Base-by-base conservation (phyloP, 2,329 filamentous ascomycete species). In the Colletotrichum chrysophilum region DNA sequence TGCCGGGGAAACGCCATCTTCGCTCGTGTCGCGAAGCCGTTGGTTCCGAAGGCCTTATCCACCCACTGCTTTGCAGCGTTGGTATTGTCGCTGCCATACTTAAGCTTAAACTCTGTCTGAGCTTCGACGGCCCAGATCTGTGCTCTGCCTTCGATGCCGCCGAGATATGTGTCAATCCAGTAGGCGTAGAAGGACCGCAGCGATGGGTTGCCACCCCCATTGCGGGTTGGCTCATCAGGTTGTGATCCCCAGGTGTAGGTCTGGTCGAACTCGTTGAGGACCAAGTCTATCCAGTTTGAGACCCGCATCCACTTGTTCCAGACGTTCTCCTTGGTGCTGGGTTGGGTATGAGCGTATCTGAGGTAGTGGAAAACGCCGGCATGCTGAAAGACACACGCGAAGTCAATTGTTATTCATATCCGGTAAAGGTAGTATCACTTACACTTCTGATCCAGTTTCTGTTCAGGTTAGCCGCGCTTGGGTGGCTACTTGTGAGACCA, bases 241-340 rank as follows among this genome's bases (percentile, higher is more conserved):
- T 28, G 34, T 9, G 9, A 3, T 2, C 34, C 28, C 72, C 67
- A 71, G 24, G 43, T 16, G 32, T 70, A 74, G 16, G 26, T 30
- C 32, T 34, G 32, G 34, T 75, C 67, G 52, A 75, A 71, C 52
- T 70, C 61, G n/a, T 60, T 26, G 2, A 65, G 21, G 3, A 66
- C 72, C 14, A 75, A n/a, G 67, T 71, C 58, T 10, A 71, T 16
- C 72, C 67, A 75, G 60, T 75, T 75, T 14, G 72, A 75, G 5
- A 75, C 67, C 7, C 72, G 67, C 67, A 71, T 66, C 58, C 58
- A 71, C 26, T 75, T 75, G 21, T 66, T 66, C 72, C 67, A 75
- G 24, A 75, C 13, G 16, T 21, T 16, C 28, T 75, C 67, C 18
- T 32, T 38, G 16, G 12, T 60, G 18, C 16, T 9, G 18, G 30